Evolutionary conservation across 176 grass and related monocot genomes (phyloP), one percentile per base, ranked within the genome.

Genomic region (Carex kokanica): DNA sequence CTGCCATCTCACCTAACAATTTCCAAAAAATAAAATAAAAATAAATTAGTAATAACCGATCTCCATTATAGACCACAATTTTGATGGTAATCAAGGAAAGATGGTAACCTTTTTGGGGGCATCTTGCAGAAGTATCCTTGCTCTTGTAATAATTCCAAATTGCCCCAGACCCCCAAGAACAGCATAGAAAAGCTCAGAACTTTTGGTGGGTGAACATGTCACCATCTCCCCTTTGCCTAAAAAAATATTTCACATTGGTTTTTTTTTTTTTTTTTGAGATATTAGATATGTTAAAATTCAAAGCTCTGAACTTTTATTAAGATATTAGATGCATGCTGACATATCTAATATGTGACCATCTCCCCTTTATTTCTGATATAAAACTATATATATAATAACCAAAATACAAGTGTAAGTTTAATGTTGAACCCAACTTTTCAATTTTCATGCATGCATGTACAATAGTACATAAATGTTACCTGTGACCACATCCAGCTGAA

Each of bases 141-240:
- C 94, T 84, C 91, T 97, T 70, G 86, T 94, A 87, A 97, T 97
- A 78, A 97, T 92, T 15, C 94, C 94, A 25, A 97, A 94, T 83
- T 97, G 94, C 59, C 94, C 94, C 25, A 97, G 83, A 3, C 94
- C 91, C 54, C 94, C 94, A 41, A 97, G 92, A 68, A 90, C 94
- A 40, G 91, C 88, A 85, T 90, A 87, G 88, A 94, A 97, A 80
- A 97, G 90, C 40, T 97, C 91, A 52, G 83, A 87, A 69, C 36
- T 90, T 85, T 89, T 78, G 62, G 81, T 92, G 83, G 86, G 88
- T 14, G 94, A 94, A 86, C 94, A 97, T 83, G 91, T 94, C 86
- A 94, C 87, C 23, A 89, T 62, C 85, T 97, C 91, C 40, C 94
- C 94, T 71, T 84, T 89, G 34, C 91, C 94, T 97, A 90, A 60